Percentiles rank a stretch among this genome's conserved stretches.
phyloP scores from a whole-genome alignment of 2,329 filamentous ascomycete genomes.

The Pseudogymnoascus sp. region DNA sequence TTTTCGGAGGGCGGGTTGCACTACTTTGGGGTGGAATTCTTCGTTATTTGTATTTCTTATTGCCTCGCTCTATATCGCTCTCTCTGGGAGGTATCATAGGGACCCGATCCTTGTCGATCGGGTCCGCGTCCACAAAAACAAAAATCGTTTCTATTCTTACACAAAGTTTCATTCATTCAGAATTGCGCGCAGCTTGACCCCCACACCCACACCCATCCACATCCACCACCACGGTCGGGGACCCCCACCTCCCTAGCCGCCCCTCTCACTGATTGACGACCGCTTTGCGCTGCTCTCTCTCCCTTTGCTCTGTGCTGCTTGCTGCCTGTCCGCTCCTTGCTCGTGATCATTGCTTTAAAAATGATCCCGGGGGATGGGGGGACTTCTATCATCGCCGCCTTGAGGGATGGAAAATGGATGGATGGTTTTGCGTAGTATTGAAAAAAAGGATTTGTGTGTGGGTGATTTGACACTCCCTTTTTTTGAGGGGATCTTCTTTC shows the following conservation, averaged over 20 bases:
- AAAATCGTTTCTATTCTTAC: slow-evolving; percentile 7
- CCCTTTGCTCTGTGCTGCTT: not conserved
- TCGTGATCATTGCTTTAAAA: not conserved
- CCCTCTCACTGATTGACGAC: not conserved
- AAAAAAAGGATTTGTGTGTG: not conserved
- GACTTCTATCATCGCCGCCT: slow-evolving; percentile 7
- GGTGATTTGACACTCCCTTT: slow-evolving; percentile 7
- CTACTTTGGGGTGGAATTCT: slow-evolving; percentile 4
- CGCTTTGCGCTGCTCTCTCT: not conserved
- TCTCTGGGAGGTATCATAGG: not conserved
- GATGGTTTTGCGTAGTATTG: slow-evolving; percentile 1
- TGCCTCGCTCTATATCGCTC: slow-evolving; percentile 8
- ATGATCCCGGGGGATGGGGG: not conserved
- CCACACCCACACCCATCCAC: not conserved
- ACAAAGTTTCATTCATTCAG: slow-evolving; percentile 9
- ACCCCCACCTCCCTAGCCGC: slow-evolving; percentile 1
- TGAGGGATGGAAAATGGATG: slow-evolving; percentile 8
- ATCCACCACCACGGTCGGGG: slow-evolving; percentile 1
- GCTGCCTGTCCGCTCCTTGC: not conserved
- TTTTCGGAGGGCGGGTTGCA: not conserved
- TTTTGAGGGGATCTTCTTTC: not conserved
- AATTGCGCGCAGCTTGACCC: not conserved
- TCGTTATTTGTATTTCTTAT: slow-evolving; percentile 8
- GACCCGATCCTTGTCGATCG: slow-evolving; percentile 1
- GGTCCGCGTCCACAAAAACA: slow-evolving; percentile 4